Conservation (phyloP, 768 basidiomycete species). For the Galerina marginata region DNA sequence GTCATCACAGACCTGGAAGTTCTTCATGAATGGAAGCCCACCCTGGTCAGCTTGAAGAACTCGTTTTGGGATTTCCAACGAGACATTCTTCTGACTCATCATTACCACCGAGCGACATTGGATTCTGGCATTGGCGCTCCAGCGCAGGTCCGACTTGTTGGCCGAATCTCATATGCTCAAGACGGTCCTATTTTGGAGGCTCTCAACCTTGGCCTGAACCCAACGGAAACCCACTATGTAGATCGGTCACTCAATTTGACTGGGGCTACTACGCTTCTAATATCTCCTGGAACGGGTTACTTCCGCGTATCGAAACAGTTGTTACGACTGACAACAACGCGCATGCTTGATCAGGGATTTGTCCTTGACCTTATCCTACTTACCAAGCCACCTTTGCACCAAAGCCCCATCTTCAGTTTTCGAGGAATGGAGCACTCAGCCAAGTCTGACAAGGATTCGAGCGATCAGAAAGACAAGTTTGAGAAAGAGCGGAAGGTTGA, state of each 20-base stretch:
- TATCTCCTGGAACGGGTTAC: conserved; percentile 94
- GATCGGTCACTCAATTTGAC: conserved; percentile 93
- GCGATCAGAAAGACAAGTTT: conserved; percentile 18
- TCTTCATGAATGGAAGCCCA: conserved; percentile 85
- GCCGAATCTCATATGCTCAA: conserved; percentile 83
- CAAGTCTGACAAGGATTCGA: conserved; percentile 48
- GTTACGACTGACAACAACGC: conserved; percentile 88
- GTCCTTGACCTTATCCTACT: conserved; percentile 87
- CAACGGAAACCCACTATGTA: conserved; percentile 93
- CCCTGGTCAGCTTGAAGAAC: conserved; percentile 85
- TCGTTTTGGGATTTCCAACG: conserved; percentile 91
- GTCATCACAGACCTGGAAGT: conserved; percentile 93
- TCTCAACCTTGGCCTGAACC: conserved; percentile 89
- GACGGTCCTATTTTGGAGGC: conserved; percentile 97
- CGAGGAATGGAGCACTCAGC: conserved; percentile 64
- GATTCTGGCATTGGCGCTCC: conserved; percentile 51
- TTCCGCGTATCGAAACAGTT: conserved; percentile 92
- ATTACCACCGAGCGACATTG: conserved; percentile 74
- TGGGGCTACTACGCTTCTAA: conserved; percentile 79
- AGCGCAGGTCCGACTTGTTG: conserved; percentile 73
- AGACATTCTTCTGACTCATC: conserved; percentile 89
- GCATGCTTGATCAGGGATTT: conserved; percentile 94
- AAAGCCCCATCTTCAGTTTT: conserved; percentile 93
- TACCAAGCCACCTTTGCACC: conserved; percentile 90
- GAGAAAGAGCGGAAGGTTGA: conserved; percentile 54